A percentile compares a stretch with the other conserved stretches of the same genome.
These are phyloP conservation scores for Boeremia exigua DNA, from an alignment of 2,329 filamentous ascomycete species.

Conservation along the genomic window DNA sequence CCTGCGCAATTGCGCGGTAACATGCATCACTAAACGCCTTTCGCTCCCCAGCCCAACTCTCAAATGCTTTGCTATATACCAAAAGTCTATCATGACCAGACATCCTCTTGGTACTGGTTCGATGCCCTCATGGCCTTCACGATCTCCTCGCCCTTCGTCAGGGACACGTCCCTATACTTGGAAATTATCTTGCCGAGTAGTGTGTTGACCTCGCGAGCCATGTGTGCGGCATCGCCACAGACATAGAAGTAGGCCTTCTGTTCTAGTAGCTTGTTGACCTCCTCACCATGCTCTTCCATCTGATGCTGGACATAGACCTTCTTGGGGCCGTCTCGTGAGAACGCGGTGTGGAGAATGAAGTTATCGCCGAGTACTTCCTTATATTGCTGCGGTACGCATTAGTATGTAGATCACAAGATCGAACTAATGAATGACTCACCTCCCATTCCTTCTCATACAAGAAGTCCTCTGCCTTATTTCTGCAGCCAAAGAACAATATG, in stretches of 20 bases:
- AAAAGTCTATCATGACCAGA: conserved; percentile 61
- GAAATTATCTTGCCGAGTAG: conserved; percentile 87
- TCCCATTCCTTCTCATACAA: conserved; percentile 91
- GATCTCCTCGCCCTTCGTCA: conserved; percentile 90
- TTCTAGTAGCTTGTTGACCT: conserved; percentile 85
- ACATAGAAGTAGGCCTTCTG: conserved; percentile 96
- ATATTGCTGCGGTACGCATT: conserved; percentile 67
- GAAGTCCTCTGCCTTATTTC: conserved; percentile 87
- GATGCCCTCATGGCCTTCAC: conserved; percentile 95
- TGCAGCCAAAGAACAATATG: conserved; percentile 93
- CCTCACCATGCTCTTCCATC: conserved; percentile 79
- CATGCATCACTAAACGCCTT: conserved; percentile 26
- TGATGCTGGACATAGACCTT: conserved; percentile 98
- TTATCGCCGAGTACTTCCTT: conserved; percentile 83
- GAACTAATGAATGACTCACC: conserved; percentile 61
- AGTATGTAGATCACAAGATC: conserved; percentile 8
- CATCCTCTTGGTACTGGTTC: conserved; percentile 92
- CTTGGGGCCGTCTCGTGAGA: conserved; percentile 84
- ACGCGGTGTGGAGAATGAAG: conserved; percentile 89
- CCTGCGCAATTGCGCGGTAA: conserved; percentile 5
- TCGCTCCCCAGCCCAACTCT: conserved; percentile 33
- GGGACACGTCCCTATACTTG: conserved; percentile 79
- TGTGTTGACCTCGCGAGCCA: conserved; percentile 91
- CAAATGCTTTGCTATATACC: conserved; percentile 32
- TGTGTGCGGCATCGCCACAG: conserved; percentile 95